phyloP scores from a whole-genome alignment of 805 yeast genomes.

The Wickerhamiella musiphila region DNA sequence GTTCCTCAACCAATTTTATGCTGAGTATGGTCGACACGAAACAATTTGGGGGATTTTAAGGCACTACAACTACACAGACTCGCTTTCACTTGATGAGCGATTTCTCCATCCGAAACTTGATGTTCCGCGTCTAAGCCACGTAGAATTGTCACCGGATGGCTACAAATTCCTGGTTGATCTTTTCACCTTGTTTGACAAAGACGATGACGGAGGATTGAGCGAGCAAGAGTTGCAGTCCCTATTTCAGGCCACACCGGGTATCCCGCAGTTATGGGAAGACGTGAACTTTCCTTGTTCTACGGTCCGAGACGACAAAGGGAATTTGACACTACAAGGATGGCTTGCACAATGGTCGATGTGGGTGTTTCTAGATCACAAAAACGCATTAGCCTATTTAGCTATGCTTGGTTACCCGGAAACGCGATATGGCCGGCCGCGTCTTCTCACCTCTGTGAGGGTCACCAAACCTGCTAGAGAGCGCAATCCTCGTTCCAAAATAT shows the following conservation, averaged over 20 bases:
- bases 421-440: conserved; percentile 16
- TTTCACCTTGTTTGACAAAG: conserved; percentile 75
- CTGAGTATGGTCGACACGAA: conserved; percentile 87
- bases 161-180: conserved; percentile 82
- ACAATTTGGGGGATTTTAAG: conserved; percentile 92
- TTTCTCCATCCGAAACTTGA: conserved; percentile 67
- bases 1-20: conserved; percentile 59
- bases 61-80: conserved; percentile 79
- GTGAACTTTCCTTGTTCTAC: conserved; percentile 74
- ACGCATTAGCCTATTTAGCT: conserved; percentile 76
- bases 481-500: conserved; percentile 44
- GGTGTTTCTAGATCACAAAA: conserved; percentile 65
- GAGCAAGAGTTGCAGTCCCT: conserved; percentile 49
- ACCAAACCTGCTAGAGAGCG: conserved; percentile 67
- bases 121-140: conserved; percentile 57
- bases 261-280: conserved; percentile 75
- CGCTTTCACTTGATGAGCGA: conserved; percentile 65
- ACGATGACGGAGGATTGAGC: conserved; percentile 89
- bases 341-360: conserved; percentile 98
- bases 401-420: conserved; percentile 75
- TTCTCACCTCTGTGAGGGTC: conserved; percentile 44
- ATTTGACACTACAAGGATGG: conserved; percentile 94
- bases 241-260: conserved; percentile 83
- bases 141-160: conserved; percentile 84
- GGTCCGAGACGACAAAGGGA: conserved; percentile 77